phyloP scores from a whole-genome alignment of 306 rosid genomes.

The Begonia loranthoides region DNA sequence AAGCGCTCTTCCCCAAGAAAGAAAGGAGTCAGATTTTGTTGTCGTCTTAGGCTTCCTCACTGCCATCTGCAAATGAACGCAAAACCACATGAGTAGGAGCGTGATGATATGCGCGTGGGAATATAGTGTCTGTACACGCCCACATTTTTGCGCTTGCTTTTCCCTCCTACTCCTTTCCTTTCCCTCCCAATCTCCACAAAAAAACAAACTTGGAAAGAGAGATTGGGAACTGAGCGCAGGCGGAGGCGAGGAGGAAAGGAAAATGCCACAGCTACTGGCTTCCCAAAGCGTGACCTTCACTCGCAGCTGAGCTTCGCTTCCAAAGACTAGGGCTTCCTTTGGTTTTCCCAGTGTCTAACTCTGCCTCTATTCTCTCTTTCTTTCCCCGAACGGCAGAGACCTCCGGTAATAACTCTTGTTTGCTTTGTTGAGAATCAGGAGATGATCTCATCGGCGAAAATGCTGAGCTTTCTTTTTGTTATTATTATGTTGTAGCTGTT shows the following conservation, averaged over 20 bases:
- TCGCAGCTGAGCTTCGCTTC: not conserved
- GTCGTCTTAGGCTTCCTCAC: too few species aligned
- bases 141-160: slow-evolving; percentile 10
- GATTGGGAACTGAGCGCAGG: slow-evolving; percentile 38
- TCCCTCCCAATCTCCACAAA: slow-evolving; percentile 14
- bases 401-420: not conserved
- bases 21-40: too few species aligned
- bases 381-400: not conserved
- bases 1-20: too few species aligned
- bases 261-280: not conserved
- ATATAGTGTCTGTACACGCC: too few species aligned
- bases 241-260: slow-evolving; percentile 9
- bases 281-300: not conserved
- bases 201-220: slow-evolving; percentile 12
- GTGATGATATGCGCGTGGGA: too few species aligned
- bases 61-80: too few species aligned
- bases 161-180: slow-evolving; percentile 10
- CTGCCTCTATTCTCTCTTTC: not conserved
- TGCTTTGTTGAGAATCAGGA: not conserved
- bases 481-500: not conserved
- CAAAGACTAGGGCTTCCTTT: slow-evolving; percentile 11
- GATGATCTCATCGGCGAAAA: too few species aligned
- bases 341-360: too few species aligned
- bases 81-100: too few species aligned
- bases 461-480: not conserved